Conservation (phyloP, 169 alveolate species). For the Cryptosporidium bovis region DNA sequence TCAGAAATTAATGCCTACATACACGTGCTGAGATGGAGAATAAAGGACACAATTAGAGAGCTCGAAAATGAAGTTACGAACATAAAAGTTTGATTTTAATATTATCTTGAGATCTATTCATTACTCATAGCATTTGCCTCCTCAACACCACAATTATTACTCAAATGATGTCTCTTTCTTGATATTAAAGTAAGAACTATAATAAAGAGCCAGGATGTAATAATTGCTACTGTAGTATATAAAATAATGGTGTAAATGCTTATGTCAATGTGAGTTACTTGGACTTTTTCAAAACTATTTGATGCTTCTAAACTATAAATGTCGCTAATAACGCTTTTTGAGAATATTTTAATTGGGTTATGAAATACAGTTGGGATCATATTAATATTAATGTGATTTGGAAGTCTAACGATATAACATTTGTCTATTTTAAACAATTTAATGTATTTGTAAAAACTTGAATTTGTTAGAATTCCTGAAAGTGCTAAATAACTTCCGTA, state of each 20-base stretch:
- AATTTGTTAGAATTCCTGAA: slow-evolving; percentile 10
- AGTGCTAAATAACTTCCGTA: slow-evolving; percentile 39
- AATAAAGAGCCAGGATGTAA: background rate
- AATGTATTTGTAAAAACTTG: slow-evolving; percentile 34
- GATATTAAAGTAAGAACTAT: slow-evolving; percentile 5
- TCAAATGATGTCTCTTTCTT: background rate
- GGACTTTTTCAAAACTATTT: background rate
- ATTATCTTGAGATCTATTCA: no score
- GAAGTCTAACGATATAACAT: background rate
- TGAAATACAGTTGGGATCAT: slow-evolving; percentile 58
- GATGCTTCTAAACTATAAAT: slow-evolving; percentile 3
- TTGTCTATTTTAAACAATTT: slow-evolving; percentile 4
- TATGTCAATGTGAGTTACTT: slow-evolving; percentile 17
- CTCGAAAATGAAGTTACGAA: slow-evolving; percentile 11
- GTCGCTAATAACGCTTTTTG: background rate
- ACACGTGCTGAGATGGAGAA: slow-evolving; percentile 58
- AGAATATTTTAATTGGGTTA: slow-evolving; percentile 16
- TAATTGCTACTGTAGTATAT: slow-evolving; percentile 1
- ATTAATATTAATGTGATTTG: slow-evolving; percentile 2
- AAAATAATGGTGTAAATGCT: slow-evolving; percentile 26
- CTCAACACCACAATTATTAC: background rate
- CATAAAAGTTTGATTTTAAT: no score
- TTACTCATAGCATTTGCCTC: no score
- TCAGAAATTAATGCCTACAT: slow-evolving; percentile 5
- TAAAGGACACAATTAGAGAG: slow-evolving; percentile 10